Base-by-base conservation (phyloP, 1,284 basidiomycete species). In the Earliella scabrosa region DNA sequence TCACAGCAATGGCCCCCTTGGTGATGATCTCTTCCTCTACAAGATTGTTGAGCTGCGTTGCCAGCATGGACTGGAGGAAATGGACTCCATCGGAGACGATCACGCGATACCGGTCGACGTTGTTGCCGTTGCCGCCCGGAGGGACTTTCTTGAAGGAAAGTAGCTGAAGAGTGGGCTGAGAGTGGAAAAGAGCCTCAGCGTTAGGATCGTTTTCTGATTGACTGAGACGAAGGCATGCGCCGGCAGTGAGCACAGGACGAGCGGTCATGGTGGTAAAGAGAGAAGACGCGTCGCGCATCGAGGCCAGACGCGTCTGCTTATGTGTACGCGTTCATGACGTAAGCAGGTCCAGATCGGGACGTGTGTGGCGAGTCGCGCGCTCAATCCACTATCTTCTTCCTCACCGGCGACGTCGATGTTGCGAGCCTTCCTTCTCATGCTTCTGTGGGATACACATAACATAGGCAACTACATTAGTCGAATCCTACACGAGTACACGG, bases 11-110 rank as follows among this genome's bases (percentile, higher is more conserved):
- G 1, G 86, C 81, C 68, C 93, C 81, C 69, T 90, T 93, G 46
- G 78, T 74, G 45, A 99, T 78, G 10, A 79, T 68, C n/a, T 87
- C 83, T 1, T 85, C 79, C 23, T 88, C 81, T 31, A 97, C 87
- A 60, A 93, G 75, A 18, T 81, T 67, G 68, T 98, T 98, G 50
- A 96, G 82, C 71, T 95, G 92, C 0, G 96, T 97, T 4, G 95
- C 93, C 36, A 99, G 81, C 97, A 99, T 98, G 29, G 92, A 88
- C 73, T 97, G 95, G 50, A 92, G 80, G 69, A 92, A 96, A 67
- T 92, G 75, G 31, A 80, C 75, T 43, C 95, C 93, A 71, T 97
- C 95, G 1, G 90, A 91, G 31, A 92, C 75, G 66, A 92, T 88
- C 55, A 90, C 80, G 56, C 89, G 84, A 72, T 83, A 88, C 58